Base-by-base conservation (phyloP, 345 rosid genomes). In the Turritis glabra region DNA sequence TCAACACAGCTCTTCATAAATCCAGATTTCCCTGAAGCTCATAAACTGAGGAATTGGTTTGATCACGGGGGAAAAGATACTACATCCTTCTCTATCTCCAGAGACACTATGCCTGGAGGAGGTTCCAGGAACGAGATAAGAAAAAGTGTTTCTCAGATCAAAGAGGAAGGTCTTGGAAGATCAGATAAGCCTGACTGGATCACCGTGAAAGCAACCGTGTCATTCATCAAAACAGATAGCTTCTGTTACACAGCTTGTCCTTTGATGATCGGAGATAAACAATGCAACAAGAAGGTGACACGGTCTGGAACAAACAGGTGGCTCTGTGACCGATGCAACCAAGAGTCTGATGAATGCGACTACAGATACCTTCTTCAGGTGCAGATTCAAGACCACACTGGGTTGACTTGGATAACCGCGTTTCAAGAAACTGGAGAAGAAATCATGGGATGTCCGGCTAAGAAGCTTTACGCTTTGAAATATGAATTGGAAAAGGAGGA, bases 231-330 rank as follows among this genome's bases (percentile, higher is more conserved):
- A 71, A 82, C 90, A 27, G 97, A 90, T 80, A 76, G 76, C 52
- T 93, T 90, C 86, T 89, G 93, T 72, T 90, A 90, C 77, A 85
- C 96, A 35, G 98, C 97, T 68, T 88, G 98, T 82, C 96, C 97
- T 0, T 57, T 89, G 79, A 93, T 85, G 90, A 83, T 88, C 10
- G 98, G 98, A 61, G 97, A 90, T 72, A 88, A 90, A 76, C 90
- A 85, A 62, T 89, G 96, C 78, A 90, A 79, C 77, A 90, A 87
- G 86, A 93, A 91, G 79, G 98, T 85, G 26, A 83, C 82, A 8
- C 68, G 73, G 15, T 82, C 94, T 5, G 87, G 88, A 54, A 80
- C 80, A 67, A 67, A 78, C 22, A 74, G 86, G 79, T 90, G 97
- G 98, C 78, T 76, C 21, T 90, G 98, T 63, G 96, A 90, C 63